Evolutionary conservation across 768 basidiomycete species (phyloP).

Genomic region (Lentinula sp.): DNA sequence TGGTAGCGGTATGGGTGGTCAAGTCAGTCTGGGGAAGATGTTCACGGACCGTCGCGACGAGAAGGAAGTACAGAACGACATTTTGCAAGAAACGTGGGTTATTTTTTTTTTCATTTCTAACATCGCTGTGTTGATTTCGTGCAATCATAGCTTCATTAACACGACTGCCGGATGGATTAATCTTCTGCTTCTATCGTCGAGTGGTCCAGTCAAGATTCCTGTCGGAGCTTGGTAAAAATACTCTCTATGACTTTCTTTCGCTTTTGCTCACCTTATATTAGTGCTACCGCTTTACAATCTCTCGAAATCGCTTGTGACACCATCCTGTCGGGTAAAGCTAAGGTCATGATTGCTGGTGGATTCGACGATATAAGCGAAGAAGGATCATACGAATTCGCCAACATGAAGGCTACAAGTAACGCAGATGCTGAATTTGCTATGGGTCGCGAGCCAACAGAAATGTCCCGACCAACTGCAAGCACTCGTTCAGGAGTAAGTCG

Average conservation of each 20-base stretch:
- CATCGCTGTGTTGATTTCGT: background rate
- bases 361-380: constrained; percentile 98
- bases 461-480: constrained; percentile 95
- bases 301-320: constrained; percentile 98
- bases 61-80: constrained; percentile 96
- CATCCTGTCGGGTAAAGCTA: constrained; percentile 91
- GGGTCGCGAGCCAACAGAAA: constrained; percentile 98
- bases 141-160: constrained; percentile 81
- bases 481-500: constrained; percentile 85
- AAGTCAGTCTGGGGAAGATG: constrained; percentile 88
- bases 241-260: background rate
- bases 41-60: constrained; percentile 99
- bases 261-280: constrained; percentile 20
- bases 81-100: constrained; percentile 93
- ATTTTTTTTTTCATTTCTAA: background rate
- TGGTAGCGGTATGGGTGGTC: constrained; percentile 98
- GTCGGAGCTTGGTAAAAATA: constrained; percentile 88
- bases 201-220: constrained; percentile 97
- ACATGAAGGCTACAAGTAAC: constrained; percentile 99
- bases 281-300: constrained; percentile 96
- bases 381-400: constrained; percentile 97
- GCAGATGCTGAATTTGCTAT: constrained; percentile 96
- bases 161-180: constrained; percentile 99
- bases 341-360: constrained; percentile 98
- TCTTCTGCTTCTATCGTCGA: constrained; percentile 88